A percentile compares a stretch with the other conserved stretches of the same genome.
Evolutionary conservation across 2,329 filamentous ascomycete genomes (phyloP).

Genomic region (Calonectria pteridis): DNA sequence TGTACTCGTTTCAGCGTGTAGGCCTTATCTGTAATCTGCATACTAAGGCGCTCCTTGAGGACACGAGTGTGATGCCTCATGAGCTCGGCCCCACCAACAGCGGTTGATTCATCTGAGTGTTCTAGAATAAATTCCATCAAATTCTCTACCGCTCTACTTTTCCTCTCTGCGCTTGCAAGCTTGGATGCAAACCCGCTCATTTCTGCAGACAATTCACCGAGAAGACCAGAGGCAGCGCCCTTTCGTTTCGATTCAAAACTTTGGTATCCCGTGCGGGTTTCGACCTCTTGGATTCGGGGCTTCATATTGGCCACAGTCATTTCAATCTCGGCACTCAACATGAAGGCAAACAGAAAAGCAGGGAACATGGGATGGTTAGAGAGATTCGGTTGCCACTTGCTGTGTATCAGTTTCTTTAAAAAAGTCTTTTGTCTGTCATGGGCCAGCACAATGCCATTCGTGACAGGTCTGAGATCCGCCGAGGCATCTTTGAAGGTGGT

Average conservation of each 20-base stretch:
- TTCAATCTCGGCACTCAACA: slow-evolving; percentile 51
- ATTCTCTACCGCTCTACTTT: slow-evolving; percentile 50
- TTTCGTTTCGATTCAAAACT: slow-evolving; percentile 47
- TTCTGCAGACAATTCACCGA: slow-evolving; percentile 48
- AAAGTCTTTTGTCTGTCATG: slow-evolving; percentile 40
- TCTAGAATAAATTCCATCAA: slow-evolving; percentile 49
- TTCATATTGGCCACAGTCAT: slow-evolving; percentile 49
- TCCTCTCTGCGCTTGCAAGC: slow-evolving; percentile 53
- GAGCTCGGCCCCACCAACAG: slow-evolving; percentile 31
- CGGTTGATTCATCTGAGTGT: slow-evolving; percentile 1
- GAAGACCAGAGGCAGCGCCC: slow-evolving; percentile 44
- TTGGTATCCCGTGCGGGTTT: slow-evolving; percentile 52
- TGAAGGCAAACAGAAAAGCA: slow-evolving; percentile 49
- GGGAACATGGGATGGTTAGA: slow-evolving; percentile 51
- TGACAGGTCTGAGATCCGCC: slow-evolving; percentile 33
- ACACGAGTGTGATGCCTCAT: slow-evolving; percentile 46
- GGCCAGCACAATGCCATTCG: slow-evolving; percentile 49
- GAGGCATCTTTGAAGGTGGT: slow-evolving; percentile 26
- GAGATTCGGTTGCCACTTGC: slow-evolving; percentile 45
- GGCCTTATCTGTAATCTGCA: slow-evolving; percentile 52
- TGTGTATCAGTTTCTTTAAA: slow-evolving; percentile 41
- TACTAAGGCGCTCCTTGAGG: slow-evolving; percentile 48
- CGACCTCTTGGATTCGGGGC: slow-evolving; percentile 48
- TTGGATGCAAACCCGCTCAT: slow-evolving; percentile 52
- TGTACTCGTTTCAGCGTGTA: slow-evolving; percentile 53